Base-by-base conservation (phyloP, 139 green algal genomes). In the Zygnema circumcarinatum region DNA sequence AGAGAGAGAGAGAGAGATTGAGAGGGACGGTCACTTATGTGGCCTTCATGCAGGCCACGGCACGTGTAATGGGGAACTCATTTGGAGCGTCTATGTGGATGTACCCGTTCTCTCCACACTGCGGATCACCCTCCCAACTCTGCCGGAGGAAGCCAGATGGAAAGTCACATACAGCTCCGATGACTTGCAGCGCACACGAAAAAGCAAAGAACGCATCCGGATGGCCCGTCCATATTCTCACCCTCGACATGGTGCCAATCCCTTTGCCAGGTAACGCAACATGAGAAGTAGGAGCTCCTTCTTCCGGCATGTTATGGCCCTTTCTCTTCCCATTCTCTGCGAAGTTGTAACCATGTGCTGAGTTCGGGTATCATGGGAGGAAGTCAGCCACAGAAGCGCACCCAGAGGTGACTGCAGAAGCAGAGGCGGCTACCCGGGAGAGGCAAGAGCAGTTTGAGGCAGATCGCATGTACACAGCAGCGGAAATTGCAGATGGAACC, bases 31-130 rank as follows among this genome's bases (percentile, higher is more conserved):
- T n/a, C n/a, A n/a, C n/a, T n/a, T n/a, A n/a, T n/a, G n/a, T n/a
- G n/a, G n/a, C n/a, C n/a, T n/a, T n/a, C n/a, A n/a, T n/a, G n/a
- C 7, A 78, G 69, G 69, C 33, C 2, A 82, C 74, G 22, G 74
- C 74, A 16, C 74, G 74, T 11, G 16, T 82, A 41, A 82, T 82
- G 74, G 33, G 16, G 7, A 54, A 69, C 22, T 38, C 21, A 2
- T 82, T 82, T 25, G 74, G 74, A 62, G 20, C 16, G 16, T 69
- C 74, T 22, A 2, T 67, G 16, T 82, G 74, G 74, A 82, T 82
- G 74, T 68, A 38, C 16, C 74, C 74, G 16, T 82, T 82, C 22
- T 72, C 74, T 16, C 74, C 31, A 22, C 33, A 20, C 74, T 72
- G 74, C n/a, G 54, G 54, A 29, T 25, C 25, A 29, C 25, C 54